Percentiles rank a stretch among this genome's conserved stretches.
Evolutionary conservation across 129 eudicot species (phyloP).

Genomic region (Ambrosia artemisiifolia): DNA sequence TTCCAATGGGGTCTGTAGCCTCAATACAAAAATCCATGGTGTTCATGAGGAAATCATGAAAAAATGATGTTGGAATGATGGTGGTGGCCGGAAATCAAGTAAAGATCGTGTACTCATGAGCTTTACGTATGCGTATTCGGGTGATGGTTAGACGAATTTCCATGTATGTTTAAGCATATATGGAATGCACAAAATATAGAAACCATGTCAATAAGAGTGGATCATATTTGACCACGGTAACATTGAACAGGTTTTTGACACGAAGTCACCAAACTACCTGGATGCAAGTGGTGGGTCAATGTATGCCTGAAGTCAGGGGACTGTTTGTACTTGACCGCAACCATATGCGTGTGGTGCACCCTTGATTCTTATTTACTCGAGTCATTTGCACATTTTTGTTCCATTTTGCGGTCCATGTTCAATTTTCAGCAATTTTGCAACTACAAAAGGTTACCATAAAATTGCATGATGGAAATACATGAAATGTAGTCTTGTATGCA

Average conservation of each 20-base stretch:
- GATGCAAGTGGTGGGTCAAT: neutral
- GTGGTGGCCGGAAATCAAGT: neutral
- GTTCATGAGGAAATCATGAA: slow-evolving; percentile 1
- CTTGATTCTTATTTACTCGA: neutral
- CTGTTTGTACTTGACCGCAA: neutral
- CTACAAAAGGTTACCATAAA: neutral
- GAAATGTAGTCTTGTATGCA: slow-evolving; percentile 1
- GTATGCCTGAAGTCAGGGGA: neutral
- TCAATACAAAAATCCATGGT: neutral
- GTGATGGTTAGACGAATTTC: neutral
- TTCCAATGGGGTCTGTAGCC: slow-evolving; percentile 10
- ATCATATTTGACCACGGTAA: neutral
- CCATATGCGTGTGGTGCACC: slow-evolving; percentile 8
- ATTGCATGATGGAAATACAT: neutral
- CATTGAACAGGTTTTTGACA: neutral
- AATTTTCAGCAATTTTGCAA: neutral
- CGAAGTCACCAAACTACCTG: neutral
- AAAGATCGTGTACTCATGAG: neutral
- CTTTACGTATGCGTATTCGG: neutral
- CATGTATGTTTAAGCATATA: neutral
- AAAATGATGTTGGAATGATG: neutral
- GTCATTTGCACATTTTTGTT: slow-evolving; percentile 1
- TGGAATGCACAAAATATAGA: neutral
- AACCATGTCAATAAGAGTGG: slow-evolving; percentile 1
- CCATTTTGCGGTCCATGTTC: neutral